Percentiles rank a stretch among this genome's conserved stretches.
phyloP scores from a whole-genome alignment of 495 filamentous ascomycete genomes.

The Cercophora sp. region DNA sequence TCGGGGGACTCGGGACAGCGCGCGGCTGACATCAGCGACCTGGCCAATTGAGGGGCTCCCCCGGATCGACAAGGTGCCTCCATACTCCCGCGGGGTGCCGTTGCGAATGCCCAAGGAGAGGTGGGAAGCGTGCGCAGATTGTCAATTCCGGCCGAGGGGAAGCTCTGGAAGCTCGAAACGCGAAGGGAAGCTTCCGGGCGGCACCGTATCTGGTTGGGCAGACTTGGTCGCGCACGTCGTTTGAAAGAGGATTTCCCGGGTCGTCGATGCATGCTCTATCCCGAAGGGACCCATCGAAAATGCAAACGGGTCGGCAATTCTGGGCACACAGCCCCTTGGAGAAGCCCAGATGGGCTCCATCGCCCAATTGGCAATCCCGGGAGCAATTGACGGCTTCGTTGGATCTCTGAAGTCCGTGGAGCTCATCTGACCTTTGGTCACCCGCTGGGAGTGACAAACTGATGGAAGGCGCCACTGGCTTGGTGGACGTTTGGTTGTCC shows the following conservation, averaged over 20 bases:
- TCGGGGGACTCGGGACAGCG: neutral
- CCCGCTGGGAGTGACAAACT: too few relatives aligned
- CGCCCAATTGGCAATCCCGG: too few relatives aligned
- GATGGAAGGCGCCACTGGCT: too few relatives aligned
- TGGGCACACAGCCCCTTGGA: neutral
- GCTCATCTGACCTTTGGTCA: too few relatives aligned
- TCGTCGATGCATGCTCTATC: conserved; percentile 10
- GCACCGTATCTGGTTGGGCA: conserved; percentile 1
- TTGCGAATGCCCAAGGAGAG: neutral
- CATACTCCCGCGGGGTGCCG: neutral
- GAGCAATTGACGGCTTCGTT: too few relatives aligned
- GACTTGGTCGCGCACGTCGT: neutral
- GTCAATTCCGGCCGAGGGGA: conserved; percentile 8
- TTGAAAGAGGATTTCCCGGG: conserved; percentile 31
- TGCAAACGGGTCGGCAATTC: neutral
- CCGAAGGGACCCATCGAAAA: conserved; percentile 8
- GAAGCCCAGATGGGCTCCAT: neutral
- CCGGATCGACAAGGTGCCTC: neutral
- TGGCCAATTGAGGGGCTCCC: conserved; percentile 3
- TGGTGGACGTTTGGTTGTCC: too few relatives aligned
- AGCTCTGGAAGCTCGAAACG: neutral
- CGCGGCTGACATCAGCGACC: conserved; percentile 22
- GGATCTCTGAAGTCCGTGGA: too few relatives aligned
- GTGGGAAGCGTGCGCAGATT: neutral
- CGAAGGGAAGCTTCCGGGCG: neutral